phyloP scores from a whole-genome alignment of 2,329 filamentous ascomycete species.

The Aspergillus fumigatus region DNA sequence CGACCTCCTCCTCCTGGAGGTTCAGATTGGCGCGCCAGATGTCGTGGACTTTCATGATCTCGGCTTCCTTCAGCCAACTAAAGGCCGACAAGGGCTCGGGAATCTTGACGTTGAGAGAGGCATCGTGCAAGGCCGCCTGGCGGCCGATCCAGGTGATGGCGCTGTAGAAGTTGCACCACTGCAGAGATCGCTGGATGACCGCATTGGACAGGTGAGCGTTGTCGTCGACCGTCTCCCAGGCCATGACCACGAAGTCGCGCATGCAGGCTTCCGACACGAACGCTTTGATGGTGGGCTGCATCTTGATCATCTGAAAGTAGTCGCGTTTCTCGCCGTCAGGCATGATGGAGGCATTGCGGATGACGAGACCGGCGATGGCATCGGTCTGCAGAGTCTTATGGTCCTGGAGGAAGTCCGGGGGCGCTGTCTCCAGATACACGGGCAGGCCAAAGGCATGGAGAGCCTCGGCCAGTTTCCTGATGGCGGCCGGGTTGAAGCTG shows the following conservation, averaged over 20 bases:
- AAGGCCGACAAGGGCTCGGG: conserved; percentile 43
- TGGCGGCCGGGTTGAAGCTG: conserved; percentile 24
- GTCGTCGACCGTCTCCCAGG: conserved; percentile 45
- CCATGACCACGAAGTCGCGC: conserved; percentile 40
- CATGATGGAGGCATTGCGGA: conserved; percentile 41
- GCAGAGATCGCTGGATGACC: conserved; percentile 39
- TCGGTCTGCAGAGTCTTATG: conserved; percentile 30
- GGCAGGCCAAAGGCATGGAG: conserved; percentile 34
- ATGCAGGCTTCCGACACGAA: conserved; percentile 45
- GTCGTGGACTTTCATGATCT: conserved; percentile 43
- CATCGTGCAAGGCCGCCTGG: conserved; percentile 33
- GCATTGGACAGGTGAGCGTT: conserved; percentile 36
- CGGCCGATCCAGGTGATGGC: conserved; percentile 43
- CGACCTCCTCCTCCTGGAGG: conserved; percentile 16
- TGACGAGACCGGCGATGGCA: conserved; percentile 36
- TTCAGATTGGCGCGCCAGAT: conserved; percentile 35
- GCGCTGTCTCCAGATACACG: conserved; percentile 41
- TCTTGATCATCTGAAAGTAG: conserved; percentile 41
- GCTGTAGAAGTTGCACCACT: conserved; percentile 47
- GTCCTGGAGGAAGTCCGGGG: conserved; percentile 39
- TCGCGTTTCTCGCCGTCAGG: conserved; percentile 40
- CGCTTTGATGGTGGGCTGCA: conserved; percentile 42
- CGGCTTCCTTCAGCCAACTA: conserved; percentile 44
- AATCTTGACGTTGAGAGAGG: conserved; percentile 26
- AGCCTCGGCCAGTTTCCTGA: conserved; percentile 29